Percentiles rank a stretch among this genome's conserved stretches.
phyloP scores from a whole-genome alignment of 2,329 filamentous ascomycete species.

The Ceratocystis huliohia region DNA sequence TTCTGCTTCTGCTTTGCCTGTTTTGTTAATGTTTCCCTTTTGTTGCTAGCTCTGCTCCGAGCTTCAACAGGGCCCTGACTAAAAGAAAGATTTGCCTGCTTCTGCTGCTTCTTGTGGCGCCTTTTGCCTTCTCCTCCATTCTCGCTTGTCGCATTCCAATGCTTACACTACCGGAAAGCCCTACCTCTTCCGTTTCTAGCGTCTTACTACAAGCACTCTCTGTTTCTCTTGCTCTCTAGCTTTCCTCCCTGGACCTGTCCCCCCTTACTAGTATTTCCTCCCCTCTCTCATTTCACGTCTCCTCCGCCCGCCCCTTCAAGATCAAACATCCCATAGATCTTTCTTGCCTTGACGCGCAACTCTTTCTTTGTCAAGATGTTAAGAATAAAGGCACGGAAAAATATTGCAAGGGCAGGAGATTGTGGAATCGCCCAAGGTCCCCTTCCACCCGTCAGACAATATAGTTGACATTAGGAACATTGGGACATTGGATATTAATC shows the following conservation, averaged over 20 bases:
- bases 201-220: background rate
- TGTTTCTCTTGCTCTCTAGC: background rate
- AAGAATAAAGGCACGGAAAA: background rate
- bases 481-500: background rate
- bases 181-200: conserved; percentile 5
- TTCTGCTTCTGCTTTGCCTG: background rate
- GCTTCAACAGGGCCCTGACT: too few species aligned
- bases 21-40: background rate
- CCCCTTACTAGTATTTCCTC: too few species aligned
- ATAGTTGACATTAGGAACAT: background rate
- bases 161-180: conserved; percentile 1
- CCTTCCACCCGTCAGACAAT: background rate
- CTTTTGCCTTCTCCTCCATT: background rate
- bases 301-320: background rate
- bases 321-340: background rate
- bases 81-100: too few species aligned
- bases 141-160: conserved; percentile 2
- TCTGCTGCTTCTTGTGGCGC: too few species aligned
- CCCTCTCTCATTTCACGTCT: too few species aligned
- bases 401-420: background rate
- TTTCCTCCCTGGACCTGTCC: too few species aligned
- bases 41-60: background rate
- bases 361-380: background rate
- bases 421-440: background rate
- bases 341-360: background rate